A percentile compares a stretch with the other conserved stretches of the same genome.
phyloP scores from a whole-genome alignment of 495 filamentous ascomycete genomes.

The Wilcoxina mikolae region DNA sequence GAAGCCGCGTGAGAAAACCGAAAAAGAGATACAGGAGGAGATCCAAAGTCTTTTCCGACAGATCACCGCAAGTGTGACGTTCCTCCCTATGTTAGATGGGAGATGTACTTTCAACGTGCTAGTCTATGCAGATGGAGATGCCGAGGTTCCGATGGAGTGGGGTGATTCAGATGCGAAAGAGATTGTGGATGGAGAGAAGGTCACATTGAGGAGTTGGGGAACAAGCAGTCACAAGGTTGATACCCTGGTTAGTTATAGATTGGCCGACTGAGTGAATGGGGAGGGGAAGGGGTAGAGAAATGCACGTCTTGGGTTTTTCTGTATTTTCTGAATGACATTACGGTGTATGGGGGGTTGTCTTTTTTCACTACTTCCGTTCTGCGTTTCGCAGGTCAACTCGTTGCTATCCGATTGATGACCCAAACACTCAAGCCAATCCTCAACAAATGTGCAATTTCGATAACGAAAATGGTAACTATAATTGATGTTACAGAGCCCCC shows the following conservation, averaged over 20 bases:
- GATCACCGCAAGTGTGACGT: conserved; percentile 94
- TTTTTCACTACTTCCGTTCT: too few species aligned
- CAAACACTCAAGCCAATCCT: too few species aligned
- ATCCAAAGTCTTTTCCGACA: conserved; percentile 94
- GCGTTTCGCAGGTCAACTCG: too few species aligned
- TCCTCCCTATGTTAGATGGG: conserved; percentile 79
- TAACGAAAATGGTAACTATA: too few species aligned
- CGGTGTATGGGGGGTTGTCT: too few species aligned
- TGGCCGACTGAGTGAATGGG: conserved; percentile 35
- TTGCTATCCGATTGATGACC: too few species aligned
- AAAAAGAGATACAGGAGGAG: conserved; percentile 84
- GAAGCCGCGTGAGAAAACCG: conserved; percentile 43
- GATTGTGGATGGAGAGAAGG: conserved; percentile 88
- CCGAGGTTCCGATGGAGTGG: conserved; percentile 95
- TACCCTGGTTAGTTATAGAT: conserved; percentile 80
- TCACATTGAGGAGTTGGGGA: conserved; percentile 87
- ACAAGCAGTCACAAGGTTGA: conserved; percentile 87
- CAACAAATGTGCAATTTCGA: too few species aligned
- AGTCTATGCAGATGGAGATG: conserved; percentile 93
- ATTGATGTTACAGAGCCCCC: too few species aligned
- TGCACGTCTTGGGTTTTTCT: too few species aligned
- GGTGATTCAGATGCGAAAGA: conserved; percentile 97
- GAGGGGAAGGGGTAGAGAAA: too few species aligned
- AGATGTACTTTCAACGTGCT: conserved; percentile 98
- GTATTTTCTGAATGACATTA: too few species aligned